Evolutionary conservation across 2,329 filamentous ascomycete genomes (phyloP).

Genomic region (Intubia oerlemansii): DNA sequence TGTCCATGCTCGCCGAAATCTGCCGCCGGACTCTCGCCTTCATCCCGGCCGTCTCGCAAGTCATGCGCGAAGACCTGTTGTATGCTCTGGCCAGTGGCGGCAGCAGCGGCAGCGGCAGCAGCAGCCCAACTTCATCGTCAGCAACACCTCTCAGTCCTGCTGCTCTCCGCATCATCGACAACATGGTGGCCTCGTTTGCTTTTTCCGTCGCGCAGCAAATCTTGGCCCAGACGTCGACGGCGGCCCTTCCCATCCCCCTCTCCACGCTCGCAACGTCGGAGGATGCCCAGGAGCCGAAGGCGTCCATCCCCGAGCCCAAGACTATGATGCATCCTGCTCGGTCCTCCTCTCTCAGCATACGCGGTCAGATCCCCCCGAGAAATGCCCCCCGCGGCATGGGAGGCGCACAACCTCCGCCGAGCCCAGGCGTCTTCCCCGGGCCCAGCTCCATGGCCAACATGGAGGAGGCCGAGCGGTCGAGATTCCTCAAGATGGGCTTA

Average conservation of each 20-base stretch:
- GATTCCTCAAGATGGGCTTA: conserved; percentile 41
- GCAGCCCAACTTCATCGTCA: too few relatives aligned
- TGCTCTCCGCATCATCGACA: conserved; percentile 39
- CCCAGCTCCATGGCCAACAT: conserved; percentile 17
- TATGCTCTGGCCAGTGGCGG: conserved; percentile 24
- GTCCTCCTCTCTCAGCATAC: conserved; percentile 41
- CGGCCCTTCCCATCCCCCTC: conserved; percentile 43
- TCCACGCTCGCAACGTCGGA: conserved; percentile 22
- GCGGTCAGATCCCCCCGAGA: too few relatives aligned
- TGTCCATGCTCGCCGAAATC: conserved; percentile 66
- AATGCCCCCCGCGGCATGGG: conserved; percentile 14
- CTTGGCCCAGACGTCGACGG: conserved; percentile 51
- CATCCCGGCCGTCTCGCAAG: conserved; percentile 56
- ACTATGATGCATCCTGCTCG: conserved; percentile 49
- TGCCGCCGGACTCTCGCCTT: conserved; percentile 69
- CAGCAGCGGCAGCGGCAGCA: too few relatives aligned
- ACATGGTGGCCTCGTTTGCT: conserved; percentile 56
- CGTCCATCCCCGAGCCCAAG: conserved; percentile 43
- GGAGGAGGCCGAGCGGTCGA: conserved; percentile 19
- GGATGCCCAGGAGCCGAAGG: conserved; percentile 35
- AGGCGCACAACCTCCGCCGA: conserved; percentile 18
- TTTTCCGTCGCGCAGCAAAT: conserved; percentile 60
- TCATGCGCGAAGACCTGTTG: conserved; percentile 59
- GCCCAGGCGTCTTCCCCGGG: conserved; percentile 31
- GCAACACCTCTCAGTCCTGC: conserved; percentile 9